A percentile compares a stretch with the other conserved stretches of the same genome.
These are phyloP conservation scores for Podaxis carcinomalis DNA, from an alignment of 768 basidiomycete genomes.

Conservation along the genomic window DNA sequence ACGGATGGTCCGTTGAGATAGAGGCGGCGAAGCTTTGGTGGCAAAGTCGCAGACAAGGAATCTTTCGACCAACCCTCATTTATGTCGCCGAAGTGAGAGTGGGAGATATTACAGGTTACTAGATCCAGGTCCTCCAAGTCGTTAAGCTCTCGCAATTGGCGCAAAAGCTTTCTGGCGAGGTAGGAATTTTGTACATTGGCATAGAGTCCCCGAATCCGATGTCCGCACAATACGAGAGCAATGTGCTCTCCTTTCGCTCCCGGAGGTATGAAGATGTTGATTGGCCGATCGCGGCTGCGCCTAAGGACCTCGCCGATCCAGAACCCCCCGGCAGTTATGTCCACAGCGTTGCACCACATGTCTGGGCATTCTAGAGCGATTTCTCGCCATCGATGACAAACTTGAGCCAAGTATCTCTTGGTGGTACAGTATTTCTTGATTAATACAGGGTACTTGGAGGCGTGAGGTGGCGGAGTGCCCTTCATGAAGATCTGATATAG, in stretches of 20 bases:
- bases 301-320: slow-evolving; percentile 4
- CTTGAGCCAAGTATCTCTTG: slow-evolving; percentile 3
- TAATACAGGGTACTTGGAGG: not conserved
- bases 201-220: slow-evolving; percentile 1
- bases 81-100: not conserved
- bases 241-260: not conserved
- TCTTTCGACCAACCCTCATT: not conserved
- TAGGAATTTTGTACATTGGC: not conserved
- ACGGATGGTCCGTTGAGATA: slow-evolving; percentile 4
- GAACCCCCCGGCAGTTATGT: not conserved
- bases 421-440: slow-evolving; percentile 4
- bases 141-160: not conserved
- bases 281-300: not conserved
- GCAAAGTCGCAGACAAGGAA: not conserved
- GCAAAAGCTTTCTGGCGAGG: not conserved
- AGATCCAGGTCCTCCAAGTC: slow-evolving; percentile 5
- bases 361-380: slow-evolving; percentile 5
- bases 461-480: not conserved
- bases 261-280: slow-evolving; percentile 1
- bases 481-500: slow-evolving; percentile 1
- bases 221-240: not conserved
- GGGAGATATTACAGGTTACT: not conserved
- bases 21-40: not conserved
- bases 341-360: slow-evolving; percentile 9
- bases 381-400: slow-evolving; percentile 7